Evolutionary conservation across 2,329 filamentous ascomycete species (phyloP).

Genomic region (Capronia americana): DNA sequence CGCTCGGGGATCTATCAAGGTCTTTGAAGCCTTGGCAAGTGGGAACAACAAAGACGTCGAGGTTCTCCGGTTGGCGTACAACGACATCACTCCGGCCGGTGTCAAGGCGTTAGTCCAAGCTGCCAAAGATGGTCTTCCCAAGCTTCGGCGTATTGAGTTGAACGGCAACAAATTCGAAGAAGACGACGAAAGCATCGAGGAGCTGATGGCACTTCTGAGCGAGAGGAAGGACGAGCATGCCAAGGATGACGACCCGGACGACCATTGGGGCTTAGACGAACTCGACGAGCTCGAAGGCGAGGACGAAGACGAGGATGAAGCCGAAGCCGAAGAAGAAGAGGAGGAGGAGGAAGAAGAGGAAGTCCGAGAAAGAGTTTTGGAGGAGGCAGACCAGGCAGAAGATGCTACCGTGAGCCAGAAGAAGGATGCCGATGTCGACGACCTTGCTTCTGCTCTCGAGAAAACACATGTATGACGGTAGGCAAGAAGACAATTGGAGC

Average conservation of each 20-base stretch:
- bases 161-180: slow-evolving; percentile 96
- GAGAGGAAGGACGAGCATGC: slow-evolving; percentile 74
- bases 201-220: slow-evolving; percentile 74
- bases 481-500: background rate
- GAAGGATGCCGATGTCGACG: slow-evolving; percentile 80
- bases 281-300: slow-evolving; percentile 83
- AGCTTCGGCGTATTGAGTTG: slow-evolving; percentile 83
- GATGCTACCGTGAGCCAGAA: slow-evolving; percentile 72
- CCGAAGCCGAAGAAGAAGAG: slow-evolving; percentile 71
- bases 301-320: slow-evolving; percentile 71
- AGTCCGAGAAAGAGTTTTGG: slow-evolving; percentile 73
- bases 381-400: slow-evolving; percentile 71
- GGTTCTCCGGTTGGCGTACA: slow-evolving; percentile 85
- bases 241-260: slow-evolving; percentile 70
- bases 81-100: slow-evolving; percentile 83
- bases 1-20: slow-evolving; percentile 74
- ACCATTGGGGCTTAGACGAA: slow-evolving; percentile 83
- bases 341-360: slow-evolving; percentile 69
- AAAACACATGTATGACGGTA: slow-evolving; percentile 62
- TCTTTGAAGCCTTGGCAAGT: slow-evolving; percentile 74
- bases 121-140: slow-evolving; percentile 71
- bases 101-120: slow-evolving; percentile 74
- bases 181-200: slow-evolving; percentile 75
- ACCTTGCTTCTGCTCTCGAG: slow-evolving; percentile 74
- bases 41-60: slow-evolving; percentile 81